phyloP scores from a whole-genome alignment of 495 filamentous ascomycete species.

The Cairneyella variabilis region DNA sequence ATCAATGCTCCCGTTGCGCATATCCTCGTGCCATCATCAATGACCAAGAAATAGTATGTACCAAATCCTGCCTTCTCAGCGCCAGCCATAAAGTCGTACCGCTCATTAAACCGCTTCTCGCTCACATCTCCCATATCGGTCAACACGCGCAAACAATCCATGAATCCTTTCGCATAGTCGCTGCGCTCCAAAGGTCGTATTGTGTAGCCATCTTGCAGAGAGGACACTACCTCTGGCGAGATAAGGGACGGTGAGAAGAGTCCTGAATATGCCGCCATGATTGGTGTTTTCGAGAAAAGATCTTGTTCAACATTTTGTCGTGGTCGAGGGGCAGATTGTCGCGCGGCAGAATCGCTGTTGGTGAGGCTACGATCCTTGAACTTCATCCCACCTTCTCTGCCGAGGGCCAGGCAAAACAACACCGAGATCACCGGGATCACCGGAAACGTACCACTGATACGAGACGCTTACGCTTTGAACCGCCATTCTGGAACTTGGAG shows the following conservation, averaged over 20 bases:
- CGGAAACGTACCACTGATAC: too few relatives aligned
- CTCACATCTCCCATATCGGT: conserved; percentile 86
- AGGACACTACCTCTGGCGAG: conserved; percentile 61
- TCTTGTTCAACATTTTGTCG: neutral
- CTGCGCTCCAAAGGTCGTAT: conserved; percentile 71
- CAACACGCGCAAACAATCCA: conserved; percentile 86
- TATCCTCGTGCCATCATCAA: conserved; percentile 65
- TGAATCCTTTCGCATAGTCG: conserved; percentile 75
- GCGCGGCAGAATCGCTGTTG: neutral
- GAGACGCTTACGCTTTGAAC: too few relatives aligned
- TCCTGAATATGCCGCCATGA: conserved; percentile 24
- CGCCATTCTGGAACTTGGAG: too few relatives aligned
- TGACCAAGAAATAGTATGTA: conserved; percentile 78
- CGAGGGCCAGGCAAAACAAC: too few relatives aligned
- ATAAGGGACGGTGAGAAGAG: conserved; percentile 78
- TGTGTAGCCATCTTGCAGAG: conserved; percentile 72
- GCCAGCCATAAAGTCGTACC: conserved; percentile 85
- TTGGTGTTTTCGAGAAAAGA: neutral
- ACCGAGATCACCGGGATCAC: too few relatives aligned
- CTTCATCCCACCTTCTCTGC: too few relatives aligned
- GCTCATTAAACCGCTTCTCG: conserved; percentile 65
- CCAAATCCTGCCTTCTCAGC: conserved; percentile 57
- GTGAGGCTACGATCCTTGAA: too few relatives aligned
- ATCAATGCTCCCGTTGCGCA: conserved; percentile 85
- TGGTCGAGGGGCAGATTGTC: neutral